These are phyloP conservation scores for Coemansia sp. DNA, from an alignment of 192 early-diverging fungal genomes.

Conservation along the genomic window DNA sequence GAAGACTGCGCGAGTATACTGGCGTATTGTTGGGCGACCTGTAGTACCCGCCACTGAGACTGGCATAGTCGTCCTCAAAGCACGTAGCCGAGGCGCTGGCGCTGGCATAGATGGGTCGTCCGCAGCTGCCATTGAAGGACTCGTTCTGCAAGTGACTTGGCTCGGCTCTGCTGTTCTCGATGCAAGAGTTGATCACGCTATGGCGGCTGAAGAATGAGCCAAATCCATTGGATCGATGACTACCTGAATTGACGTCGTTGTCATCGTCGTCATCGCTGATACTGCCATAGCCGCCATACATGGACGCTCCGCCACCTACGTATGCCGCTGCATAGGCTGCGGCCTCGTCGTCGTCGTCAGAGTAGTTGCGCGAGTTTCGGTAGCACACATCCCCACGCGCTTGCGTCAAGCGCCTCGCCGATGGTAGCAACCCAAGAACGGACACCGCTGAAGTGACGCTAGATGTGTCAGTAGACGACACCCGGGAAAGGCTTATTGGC, in stretches of 20 bases:
- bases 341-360: conserved; percentile 35
- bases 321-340: conserved; percentile 44
- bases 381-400: conserved; percentile 15
- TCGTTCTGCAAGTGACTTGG: background rate
- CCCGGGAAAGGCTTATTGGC: background rate
- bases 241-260: background rate
- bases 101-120: background rate
- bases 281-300: conserved; percentile 31
- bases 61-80: conserved; percentile 5
- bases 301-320: conserved; percentile 24
- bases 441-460: background rate
- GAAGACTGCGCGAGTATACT: conserved; percentile 14
- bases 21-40: conserved; percentile 32
- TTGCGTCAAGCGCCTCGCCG: background rate
- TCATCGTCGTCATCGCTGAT: conserved; percentile 29
- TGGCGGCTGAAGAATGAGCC: conserved; percentile 2
- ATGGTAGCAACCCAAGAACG: background rate
- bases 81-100: conserved; percentile 1
- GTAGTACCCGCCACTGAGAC: background rate
- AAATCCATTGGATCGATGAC: conserved; percentile 3
- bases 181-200: conserved; percentile 4
- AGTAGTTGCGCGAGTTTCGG: conserved; percentile 27
- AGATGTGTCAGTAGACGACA: background rate
- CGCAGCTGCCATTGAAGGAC: background rate
- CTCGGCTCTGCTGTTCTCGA: background rate